Percentiles rank a stretch among this genome's conserved stretches.
These are phyloP conservation scores for Cercospora beticola DNA, from an alignment of 2,329 filamentous ascomycete species.

Conservation along the genomic window DNA sequence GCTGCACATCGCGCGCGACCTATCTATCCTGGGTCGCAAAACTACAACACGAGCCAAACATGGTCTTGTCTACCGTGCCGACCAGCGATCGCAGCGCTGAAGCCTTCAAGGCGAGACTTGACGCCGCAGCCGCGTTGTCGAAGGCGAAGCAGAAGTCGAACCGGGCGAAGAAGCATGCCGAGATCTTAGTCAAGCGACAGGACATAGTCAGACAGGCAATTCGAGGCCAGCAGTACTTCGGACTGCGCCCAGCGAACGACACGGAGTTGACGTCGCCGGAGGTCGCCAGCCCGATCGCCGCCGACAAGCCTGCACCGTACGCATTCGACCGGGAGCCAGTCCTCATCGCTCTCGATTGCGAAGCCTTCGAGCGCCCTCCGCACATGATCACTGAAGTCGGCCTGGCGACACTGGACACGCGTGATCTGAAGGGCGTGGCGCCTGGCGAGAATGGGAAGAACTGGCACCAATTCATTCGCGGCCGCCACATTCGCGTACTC, in stretches of 20 bases:
- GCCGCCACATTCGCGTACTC: conserved; percentile 72
- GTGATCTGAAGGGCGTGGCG: conserved; percentile 53
- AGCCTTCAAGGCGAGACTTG: conserved; percentile 57
- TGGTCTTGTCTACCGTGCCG: conserved; percentile 15
- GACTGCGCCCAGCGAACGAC: conserved; percentile 53
- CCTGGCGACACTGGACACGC: conserved; percentile 75
- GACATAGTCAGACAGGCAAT: conserved; percentile 58
- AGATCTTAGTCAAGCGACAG: conserved; percentile 52
- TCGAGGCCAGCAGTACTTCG: conserved; percentile 68
- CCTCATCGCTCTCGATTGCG: conserved; percentile 78
- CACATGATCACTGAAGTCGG: conserved; percentile 80
- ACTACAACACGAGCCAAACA: conserved; percentile 28
- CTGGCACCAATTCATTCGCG: conserved; percentile 68
- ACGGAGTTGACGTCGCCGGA: conserved; percentile 19
- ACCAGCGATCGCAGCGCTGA: conserved; percentile 42
- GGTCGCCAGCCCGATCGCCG: conserved; percentile 42
- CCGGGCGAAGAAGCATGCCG: conserved; percentile 27
- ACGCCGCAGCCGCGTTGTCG: conserved; percentile 50
- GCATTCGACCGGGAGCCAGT: conserved; percentile 58
- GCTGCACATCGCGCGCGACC: conserved; percentile 49
- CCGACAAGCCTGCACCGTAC: conserved; percentile 48
- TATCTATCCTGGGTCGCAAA: conserved; percentile 40
- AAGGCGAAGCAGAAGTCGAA: conserved; percentile 48
- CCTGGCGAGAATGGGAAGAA: conserved; percentile 62
- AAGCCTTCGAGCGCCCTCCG: conserved; percentile 70